These are phyloP conservation scores for Zelopaecilomyces penicillatus DNA, from an alignment of 2,329 filamentous ascomycete genomes.

Conservation along the genomic window DNA sequence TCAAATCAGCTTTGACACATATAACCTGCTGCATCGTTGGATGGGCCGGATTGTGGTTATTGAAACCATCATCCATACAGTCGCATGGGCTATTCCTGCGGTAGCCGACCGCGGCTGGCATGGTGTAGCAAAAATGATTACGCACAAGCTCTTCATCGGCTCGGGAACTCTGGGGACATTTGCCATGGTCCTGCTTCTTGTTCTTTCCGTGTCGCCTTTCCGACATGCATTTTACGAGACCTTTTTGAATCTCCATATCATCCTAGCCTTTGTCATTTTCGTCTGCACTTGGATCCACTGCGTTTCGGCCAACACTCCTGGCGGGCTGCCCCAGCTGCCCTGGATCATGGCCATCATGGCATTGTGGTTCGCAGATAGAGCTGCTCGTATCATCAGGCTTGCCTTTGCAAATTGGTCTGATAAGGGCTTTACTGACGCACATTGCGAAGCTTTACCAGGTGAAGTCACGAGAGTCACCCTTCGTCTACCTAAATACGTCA, in stretches of 20 bases:
- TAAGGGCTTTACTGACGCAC: constrained; percentile 53
- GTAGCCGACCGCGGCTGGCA: constrained; percentile 55
- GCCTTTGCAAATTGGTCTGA: constrained; percentile 58
- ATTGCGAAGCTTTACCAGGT: constrained; percentile 59
- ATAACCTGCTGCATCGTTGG: constrained; percentile 70
- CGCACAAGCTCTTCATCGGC: constrained; percentile 53
- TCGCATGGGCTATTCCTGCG: constrained; percentile 67
- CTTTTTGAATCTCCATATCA: constrained; percentile 80
- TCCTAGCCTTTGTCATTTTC: constrained; percentile 60
- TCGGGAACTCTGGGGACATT: constrained; percentile 55
- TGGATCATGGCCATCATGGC: constrained; percentile 67
- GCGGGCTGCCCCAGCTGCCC: constrained; percentile 60
- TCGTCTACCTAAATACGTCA: constrained; percentile 57
- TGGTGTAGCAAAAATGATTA: constrained; percentile 46
- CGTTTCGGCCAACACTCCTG: constrained; percentile 52
- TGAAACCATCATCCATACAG: constrained; percentile 59
- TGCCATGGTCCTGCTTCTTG: constrained; percentile 55
- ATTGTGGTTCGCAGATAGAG: constrained; percentile 70
- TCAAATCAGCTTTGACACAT: constrained; percentile 89
- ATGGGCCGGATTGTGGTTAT: constrained; percentile 65
- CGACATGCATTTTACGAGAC: constrained; percentile 96
- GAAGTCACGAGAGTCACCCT: constrained; percentile 64
- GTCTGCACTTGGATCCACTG: constrained; percentile 73
- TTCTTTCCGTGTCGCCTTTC: constrained; percentile 68
- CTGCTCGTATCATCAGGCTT: constrained; percentile 53